Base-by-base conservation (phyloP, 768 basidiomycete species). In the Psilocybe tampanensis region DNA sequence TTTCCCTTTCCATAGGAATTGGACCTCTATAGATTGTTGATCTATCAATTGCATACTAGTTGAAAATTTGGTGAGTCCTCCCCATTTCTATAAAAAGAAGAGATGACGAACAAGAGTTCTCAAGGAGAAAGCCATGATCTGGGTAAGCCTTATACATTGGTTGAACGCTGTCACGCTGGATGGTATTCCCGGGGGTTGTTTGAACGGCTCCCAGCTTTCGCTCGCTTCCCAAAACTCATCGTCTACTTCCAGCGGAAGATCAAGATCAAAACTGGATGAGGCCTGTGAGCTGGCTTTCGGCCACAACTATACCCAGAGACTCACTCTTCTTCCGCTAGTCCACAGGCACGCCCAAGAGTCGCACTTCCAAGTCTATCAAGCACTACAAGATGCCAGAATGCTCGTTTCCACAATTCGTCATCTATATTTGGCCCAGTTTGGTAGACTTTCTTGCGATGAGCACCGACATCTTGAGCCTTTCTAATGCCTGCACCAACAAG, bases 191-290 rank as follows among this genome's bases (percentile, higher is more conserved):
- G 72, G 66, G 9, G 91, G 92, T 62, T 94, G 93, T 58, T 80
- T 79, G 71, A 91, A 93, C 24, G 39, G 19, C 12, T 80, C 78
- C 23, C 73, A 68, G 12, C 81, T 76, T 54, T 79, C 79, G 52
- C 70, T 74, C 17, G 71, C 72, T 59, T 85, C 81, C 92, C 91
- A 95, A 66, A 85, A 92, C 59, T 87, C 84, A 63, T 89, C 88
- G 61, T 95, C 91, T 13, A 94, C 87, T 68, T 93, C 91, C 12
- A 90, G 78, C 39, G 91, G 91, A 32, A 90, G 73, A 44, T 92
- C 92, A 23, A 89, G 74, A 67, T 95, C 94, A 66, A 92, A 92
- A 68, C 92, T 94, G 15, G 17, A 36, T 47, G 18, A 3, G 44
- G 52, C 22, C 11, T 21, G n/a, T 41, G 44, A 44, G 6, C 24